Evolutionary conservation across 345 rosid genomes (phyloP).

Genomic region (Fremontodendron californicum): DNA sequence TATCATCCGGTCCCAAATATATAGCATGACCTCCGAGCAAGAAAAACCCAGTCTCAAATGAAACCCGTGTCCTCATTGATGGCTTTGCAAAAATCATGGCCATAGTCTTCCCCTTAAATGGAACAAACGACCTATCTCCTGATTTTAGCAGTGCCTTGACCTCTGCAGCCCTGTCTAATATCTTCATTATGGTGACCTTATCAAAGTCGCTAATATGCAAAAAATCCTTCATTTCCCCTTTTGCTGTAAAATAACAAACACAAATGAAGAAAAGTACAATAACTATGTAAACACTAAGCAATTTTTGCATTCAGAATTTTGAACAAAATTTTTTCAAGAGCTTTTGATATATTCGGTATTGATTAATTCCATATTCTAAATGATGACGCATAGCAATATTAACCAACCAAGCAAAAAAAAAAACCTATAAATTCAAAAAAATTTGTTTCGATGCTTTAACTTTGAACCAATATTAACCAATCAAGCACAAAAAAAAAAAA

Average conservation of each 20-base stretch:
- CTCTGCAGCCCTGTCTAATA: conserved; percentile 61
- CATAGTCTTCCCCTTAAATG: conserved; percentile 90
- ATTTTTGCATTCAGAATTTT: neutral
- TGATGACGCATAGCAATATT: neutral
- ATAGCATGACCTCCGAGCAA: conserved; percentile 94
- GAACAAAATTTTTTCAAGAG: neutral
- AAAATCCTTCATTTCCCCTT: conserved; percentile 34
- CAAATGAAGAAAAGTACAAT: conserved; percentile 5
- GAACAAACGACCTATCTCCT: conserved; percentile 59
- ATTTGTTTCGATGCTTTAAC: too few species aligned
- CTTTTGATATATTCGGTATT: neutral
- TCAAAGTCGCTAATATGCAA: too few species aligned
- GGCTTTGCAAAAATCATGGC: conserved; percentile 95
- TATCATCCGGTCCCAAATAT: conserved; percentile 81
- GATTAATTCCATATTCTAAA: neutral
- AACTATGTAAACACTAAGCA: neutral
- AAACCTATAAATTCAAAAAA: too few species aligned
- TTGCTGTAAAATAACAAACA: conserved; percentile 34
- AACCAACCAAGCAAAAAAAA: neutral
- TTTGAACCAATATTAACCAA: neutral
- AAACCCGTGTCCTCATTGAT: conserved; percentile 92
- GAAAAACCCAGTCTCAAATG: conserved; percentile 89
- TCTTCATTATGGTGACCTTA: conserved; percentile 58
- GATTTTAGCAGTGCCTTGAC: conserved; percentile 78
- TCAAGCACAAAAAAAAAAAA: too few species aligned